Evolutionary conservation across 495 filamentous ascomycete species (phyloP).

Genomic region (Hyaloscypha bicolor): DNA sequence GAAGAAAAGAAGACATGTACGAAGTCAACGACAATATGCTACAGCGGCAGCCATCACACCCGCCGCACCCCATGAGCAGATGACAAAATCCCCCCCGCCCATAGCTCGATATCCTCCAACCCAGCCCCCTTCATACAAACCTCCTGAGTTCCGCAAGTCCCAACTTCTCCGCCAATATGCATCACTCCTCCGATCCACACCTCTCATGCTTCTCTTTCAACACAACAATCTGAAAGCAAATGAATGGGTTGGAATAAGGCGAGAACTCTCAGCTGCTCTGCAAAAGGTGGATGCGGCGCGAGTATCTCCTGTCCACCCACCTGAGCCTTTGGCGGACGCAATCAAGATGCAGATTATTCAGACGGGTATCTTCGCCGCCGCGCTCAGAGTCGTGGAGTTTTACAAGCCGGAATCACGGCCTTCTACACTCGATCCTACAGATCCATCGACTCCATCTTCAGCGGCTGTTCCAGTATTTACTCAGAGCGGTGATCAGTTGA

Average conservation of each 20-base stretch:
- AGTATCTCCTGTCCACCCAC: constrained; percentile 46
- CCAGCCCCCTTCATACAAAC: constrained; percentile 87
- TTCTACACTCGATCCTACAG: constrained; percentile 18
- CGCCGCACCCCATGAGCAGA: constrained; percentile 35
- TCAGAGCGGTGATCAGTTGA: constrained; percentile 53
- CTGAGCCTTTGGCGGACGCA: constrained; percentile 49
- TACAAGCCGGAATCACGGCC: constrained; percentile 59
- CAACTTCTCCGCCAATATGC: constrained; percentile 94
- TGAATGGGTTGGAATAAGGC: constrained; percentile 86
- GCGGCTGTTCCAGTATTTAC: constrained; percentile 36
- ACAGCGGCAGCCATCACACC: constrained; percentile 26
- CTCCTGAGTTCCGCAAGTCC: constrained; percentile 85
- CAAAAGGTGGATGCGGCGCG: constrained; percentile 60
- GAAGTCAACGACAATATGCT: constrained; percentile 31
- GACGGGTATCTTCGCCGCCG: constrained; percentile 85
- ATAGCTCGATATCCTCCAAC: constrained; percentile 56
- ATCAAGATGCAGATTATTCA: constrained; percentile 81
- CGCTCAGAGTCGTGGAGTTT: constrained; percentile 82
- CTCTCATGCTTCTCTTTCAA: constrained; percentile 90
- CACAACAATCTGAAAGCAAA: constrained; percentile 90
- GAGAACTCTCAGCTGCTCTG: constrained; percentile 75
- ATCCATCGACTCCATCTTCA: constrained; percentile 44
- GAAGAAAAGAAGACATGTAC: constrained; percentile 21
- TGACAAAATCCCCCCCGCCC: constrained; percentile 50
- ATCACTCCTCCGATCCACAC: constrained; percentile 85